phyloP scores from a whole-genome alignment of 139 green algal genomes.

The Ostreobium quekettii region DNA sequence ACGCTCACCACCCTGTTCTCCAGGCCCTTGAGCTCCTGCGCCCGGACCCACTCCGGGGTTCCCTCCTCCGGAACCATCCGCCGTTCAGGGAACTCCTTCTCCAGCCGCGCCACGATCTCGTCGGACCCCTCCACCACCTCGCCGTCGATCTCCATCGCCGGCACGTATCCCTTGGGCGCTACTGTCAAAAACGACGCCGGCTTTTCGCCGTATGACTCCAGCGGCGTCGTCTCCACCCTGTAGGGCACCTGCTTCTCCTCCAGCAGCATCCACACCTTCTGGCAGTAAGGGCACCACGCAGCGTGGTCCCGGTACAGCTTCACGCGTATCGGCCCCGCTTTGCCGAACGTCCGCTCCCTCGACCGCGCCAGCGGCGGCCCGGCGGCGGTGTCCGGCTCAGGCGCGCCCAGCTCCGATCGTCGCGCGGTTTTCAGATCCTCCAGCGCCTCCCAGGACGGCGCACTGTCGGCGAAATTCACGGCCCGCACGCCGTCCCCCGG shows the following conservation, averaged over 20 bases:
- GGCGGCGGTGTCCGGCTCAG: too few relatives aligned
- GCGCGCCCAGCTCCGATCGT: too few relatives aligned
- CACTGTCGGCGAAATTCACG: too few relatives aligned
- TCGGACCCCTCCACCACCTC: conserved; percentile 4
- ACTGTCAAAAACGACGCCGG: background rate
- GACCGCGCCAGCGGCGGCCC: too few relatives aligned
- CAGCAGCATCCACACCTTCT: conserved; percentile 26
- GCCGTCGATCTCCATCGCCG: conserved; percentile 16
- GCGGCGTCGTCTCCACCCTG: conserved; percentile 6
- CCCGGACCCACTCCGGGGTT: too few relatives aligned
- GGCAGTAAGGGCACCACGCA: conserved; percentile 25
- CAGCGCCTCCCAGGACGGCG: too few relatives aligned
- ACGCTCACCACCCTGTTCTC: background rate
- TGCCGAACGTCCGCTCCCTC: conserved; percentile 21
- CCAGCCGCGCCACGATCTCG: background rate
- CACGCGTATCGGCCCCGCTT: conserved; percentile 19
- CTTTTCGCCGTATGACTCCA: conserved; percentile 8
- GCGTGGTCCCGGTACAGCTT: conserved; percentile 25
- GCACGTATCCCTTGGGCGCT: background rate
- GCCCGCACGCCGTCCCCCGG: too few relatives aligned
- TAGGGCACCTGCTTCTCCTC: conserved; percentile 26
- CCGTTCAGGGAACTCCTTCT: conserved; percentile 12
- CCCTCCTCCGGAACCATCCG: background rate
- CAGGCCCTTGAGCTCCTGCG: too few relatives aligned
- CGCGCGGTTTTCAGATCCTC: too few relatives aligned